Evolutionary conservation across 495 filamentous ascomycete species (phyloP).

Genomic region (Viridothelium virens): DNA sequence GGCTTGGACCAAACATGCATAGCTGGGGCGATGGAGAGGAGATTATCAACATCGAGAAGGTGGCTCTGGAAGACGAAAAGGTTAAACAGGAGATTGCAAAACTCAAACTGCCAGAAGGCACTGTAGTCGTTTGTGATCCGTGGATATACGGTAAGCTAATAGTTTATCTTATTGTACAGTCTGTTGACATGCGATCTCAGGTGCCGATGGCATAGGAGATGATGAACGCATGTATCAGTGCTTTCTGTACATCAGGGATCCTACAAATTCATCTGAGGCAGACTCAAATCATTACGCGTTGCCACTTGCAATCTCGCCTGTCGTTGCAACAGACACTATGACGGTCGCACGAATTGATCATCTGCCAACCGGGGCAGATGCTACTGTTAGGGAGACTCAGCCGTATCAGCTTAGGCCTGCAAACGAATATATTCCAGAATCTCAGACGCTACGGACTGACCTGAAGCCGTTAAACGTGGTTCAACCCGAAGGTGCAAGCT

Average conservation of each 20-base stretch:
- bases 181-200: constrained; percentile 26
- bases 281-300: constrained; percentile 75
- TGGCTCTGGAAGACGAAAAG: constrained; percentile 46
- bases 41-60: constrained; percentile 51
- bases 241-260: constrained; percentile 59
- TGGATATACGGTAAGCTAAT: constrained; percentile 60
- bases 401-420: constrained; percentile 50
- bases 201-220: constrained; percentile 56
- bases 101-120: constrained; percentile 54
- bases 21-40: constrained; percentile 52
- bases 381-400: constrained; percentile 45
- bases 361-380: constrained; percentile 55
- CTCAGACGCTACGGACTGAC: constrained; percentile 53
- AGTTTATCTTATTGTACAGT: neutral
- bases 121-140: constrained; percentile 54
- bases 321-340: constrained; percentile 57
- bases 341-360: constrained; percentile 56
- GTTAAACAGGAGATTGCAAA: constrained; percentile 59
- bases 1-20: constrained; percentile 50
- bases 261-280: constrained; percentile 45
- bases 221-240: constrained; percentile 55
- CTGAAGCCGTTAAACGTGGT: constrained; percentile 69
- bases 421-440: constrained; percentile 69
- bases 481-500: constrained; percentile 72
- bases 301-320: constrained; percentile 69